phyloP scores from a whole-genome alignment of 1,284 basidiomycete species.

The Trichosporon sp. region DNA sequence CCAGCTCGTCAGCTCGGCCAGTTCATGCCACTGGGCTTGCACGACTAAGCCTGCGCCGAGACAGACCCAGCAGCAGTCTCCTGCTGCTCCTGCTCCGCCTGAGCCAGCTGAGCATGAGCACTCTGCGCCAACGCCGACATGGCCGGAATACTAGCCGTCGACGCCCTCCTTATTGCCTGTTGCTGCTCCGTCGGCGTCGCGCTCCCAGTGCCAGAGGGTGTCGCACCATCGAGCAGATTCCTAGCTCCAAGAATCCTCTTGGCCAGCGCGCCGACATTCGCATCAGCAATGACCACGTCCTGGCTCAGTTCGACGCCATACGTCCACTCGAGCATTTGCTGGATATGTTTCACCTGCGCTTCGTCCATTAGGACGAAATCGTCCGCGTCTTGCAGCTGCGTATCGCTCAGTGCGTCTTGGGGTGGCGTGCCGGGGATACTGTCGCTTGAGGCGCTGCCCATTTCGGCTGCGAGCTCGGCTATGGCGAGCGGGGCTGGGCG shows the following conservation, averaged over 20 bases:
- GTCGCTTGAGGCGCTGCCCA: background rate
- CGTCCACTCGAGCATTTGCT: conserved; percentile 65
- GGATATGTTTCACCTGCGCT: conserved; percentile 80
- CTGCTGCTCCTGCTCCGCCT: no score
- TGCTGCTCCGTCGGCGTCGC: no score
- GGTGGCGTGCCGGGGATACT: conserved; percentile 3
- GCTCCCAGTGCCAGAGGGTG: no score
- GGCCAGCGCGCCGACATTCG: conserved; percentile 76
- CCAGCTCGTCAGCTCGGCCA: no score
- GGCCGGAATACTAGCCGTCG: no score
- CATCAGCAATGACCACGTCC: conserved; percentile 87
- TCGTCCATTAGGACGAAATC: conserved; percentile 94
- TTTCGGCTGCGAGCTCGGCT: conserved; percentile 8
- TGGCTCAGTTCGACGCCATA: conserved; percentile 82
- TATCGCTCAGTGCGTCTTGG: conserved; percentile 22
- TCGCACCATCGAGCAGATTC: conserved; percentile 45
- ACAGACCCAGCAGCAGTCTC: no score
- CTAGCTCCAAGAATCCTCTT: conserved; percentile 77
- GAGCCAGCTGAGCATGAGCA: no score
- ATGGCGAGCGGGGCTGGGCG: background rate
- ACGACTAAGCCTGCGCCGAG: no score
- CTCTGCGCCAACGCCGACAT: no score
- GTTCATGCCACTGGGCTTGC: no score
- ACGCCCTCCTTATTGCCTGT: no score
- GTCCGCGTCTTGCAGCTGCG: conserved; percentile 59